phyloP scores from a whole-genome alignment of 768 basidiomycete genomes.

The Boletales sp. region DNA sequence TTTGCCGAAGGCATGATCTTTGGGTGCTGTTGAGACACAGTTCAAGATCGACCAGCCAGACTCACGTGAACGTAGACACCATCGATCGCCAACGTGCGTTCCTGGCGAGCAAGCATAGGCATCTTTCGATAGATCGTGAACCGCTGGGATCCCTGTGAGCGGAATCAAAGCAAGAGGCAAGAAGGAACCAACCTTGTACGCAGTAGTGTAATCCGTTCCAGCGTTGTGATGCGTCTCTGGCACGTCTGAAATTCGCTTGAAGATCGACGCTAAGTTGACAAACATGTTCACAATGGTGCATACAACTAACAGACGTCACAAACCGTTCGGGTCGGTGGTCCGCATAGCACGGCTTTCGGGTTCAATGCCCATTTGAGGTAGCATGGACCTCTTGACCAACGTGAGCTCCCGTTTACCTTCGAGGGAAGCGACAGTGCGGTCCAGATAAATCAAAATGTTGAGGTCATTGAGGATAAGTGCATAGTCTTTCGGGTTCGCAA shows the following conservation, averaged over 20 bases:
- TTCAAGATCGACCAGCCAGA: neutral
- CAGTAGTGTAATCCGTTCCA: constrained; percentile 74
- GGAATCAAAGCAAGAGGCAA: neutral
- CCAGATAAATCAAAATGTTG: constrained; percentile 82
- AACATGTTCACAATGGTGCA: constrained; percentile 1
- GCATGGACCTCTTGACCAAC: constrained; percentile 73
- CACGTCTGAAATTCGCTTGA: constrained; percentile 79
- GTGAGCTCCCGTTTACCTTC: constrained; percentile 83
- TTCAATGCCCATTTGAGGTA: constrained; percentile 68
- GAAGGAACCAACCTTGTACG: constrained; percentile 67
- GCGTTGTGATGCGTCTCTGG: constrained; percentile 52
- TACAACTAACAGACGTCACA: constrained; percentile 10
- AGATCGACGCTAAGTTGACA: constrained; percentile 73
- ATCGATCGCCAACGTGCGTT: constrained; percentile 90
- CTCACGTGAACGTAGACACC: constrained; percentile 88
- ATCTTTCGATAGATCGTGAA: constrained; percentile 92
- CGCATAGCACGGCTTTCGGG: constrained; percentile 60
- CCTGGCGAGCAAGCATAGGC: constrained; percentile 90
- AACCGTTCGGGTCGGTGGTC: constrained; percentile 92
- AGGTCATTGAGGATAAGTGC: constrained; percentile 62
- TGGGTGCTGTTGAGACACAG: constrained; percentile 4
- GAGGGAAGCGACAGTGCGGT: constrained; percentile 93
- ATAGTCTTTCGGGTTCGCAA: constrained; percentile 73
- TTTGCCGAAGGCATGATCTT: constrained; percentile 88
- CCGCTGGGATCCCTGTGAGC: constrained; percentile 47